These are phyloP conservation scores for Manihot esculenta DNA, from an alignment of 441 rosid species.

Conservation along the genomic window DNA sequence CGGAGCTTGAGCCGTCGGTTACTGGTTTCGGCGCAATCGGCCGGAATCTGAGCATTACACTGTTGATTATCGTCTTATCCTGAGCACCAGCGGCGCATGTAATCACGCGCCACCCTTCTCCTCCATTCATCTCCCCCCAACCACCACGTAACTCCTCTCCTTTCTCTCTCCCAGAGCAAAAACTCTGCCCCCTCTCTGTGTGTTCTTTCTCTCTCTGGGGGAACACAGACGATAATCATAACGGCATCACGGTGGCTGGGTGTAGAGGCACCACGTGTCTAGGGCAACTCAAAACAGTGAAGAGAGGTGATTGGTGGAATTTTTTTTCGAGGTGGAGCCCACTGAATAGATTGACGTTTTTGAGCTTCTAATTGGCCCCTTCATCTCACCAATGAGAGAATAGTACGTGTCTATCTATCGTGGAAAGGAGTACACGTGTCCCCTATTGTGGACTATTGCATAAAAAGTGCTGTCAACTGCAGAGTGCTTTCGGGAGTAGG, in stretches of 20 bases:
- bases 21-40: conserved; percentile 76
- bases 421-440: conserved; percentile 6
- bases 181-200: background rate
- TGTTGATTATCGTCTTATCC: conserved; percentile 36
- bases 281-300: conserved; percentile 25
- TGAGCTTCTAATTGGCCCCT: background rate
- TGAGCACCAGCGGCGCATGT: conserved; percentile 26
- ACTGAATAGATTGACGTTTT: background rate
- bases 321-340: background rate
- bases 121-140: conserved; percentile 31
- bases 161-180: conserved; percentile 23
- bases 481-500: background rate
- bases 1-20: conserved; percentile 30
- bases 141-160: conserved; percentile 6
- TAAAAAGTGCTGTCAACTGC: background rate
- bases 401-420: background rate
- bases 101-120: conserved; percentile 33
- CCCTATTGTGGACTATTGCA: too few species aligned
- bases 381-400: background rate
- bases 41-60: conserved; percentile 56
- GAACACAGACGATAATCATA: conserved; percentile 38
- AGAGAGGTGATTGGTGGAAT: conserved; percentile 27
- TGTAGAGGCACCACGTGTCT: conserved; percentile 47
- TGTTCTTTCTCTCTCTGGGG: background rate
- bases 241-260: conserved; percentile 22